phyloP scores from a whole-genome alignment of 352 stramenopile species.

The Phytopythium chamaehyphon region DNA sequence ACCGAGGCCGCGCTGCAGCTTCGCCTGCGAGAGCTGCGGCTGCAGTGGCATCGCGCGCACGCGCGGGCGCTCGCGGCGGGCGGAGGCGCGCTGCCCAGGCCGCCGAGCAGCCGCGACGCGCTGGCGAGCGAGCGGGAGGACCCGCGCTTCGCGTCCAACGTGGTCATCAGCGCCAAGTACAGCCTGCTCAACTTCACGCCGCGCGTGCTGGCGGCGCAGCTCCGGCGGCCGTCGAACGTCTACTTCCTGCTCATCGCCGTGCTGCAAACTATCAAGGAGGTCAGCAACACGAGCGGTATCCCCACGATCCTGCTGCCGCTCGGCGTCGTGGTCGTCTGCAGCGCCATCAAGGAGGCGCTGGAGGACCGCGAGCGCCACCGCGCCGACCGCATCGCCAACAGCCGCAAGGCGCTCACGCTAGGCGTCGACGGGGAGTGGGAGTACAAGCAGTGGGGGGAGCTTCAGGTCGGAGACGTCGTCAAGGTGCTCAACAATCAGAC shows the following conservation, averaged over 20 bases:
- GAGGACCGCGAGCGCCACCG: conserved; percentile 79
- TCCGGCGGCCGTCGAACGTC: conserved; percentile 73
- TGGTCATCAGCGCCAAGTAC: conserved; percentile 83
- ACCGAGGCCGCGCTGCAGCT: conserved; percentile 11
- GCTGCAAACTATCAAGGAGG: conserved; percentile 76
- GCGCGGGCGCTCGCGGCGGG: conserved; percentile 12
- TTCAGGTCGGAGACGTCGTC: conserved; percentile 80
- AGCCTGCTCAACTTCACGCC: conserved; percentile 71
- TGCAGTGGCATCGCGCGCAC: conserved; percentile 1
- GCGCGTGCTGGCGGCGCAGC: conserved; percentile 65
- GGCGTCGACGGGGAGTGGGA: conserved; percentile 42
- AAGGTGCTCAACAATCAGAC: conserved; percentile 67
- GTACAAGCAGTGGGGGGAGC: conserved; percentile 50
- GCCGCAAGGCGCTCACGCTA: conserved; percentile 45
- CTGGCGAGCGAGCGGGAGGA: conserved; percentile 2
- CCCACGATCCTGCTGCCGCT: conserved; percentile 77
- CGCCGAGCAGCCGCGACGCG: not conserved
- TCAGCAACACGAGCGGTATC: conserved; percentile 85
- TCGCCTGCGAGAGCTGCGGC: conserved; percentile 1
- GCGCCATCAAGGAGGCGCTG: conserved; percentile 76
- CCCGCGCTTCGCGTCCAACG: conserved; percentile 46
- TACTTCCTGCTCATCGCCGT: conserved; percentile 87
- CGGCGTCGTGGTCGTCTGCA: conserved; percentile 74
- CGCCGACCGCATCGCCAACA: conserved; percentile 71
- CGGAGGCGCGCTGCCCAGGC: conserved; percentile 2